These are phyloP conservation scores for Citropsis articulata DNA, from an alignment of 345 rosid species.

Conservation along the genomic window DNA sequence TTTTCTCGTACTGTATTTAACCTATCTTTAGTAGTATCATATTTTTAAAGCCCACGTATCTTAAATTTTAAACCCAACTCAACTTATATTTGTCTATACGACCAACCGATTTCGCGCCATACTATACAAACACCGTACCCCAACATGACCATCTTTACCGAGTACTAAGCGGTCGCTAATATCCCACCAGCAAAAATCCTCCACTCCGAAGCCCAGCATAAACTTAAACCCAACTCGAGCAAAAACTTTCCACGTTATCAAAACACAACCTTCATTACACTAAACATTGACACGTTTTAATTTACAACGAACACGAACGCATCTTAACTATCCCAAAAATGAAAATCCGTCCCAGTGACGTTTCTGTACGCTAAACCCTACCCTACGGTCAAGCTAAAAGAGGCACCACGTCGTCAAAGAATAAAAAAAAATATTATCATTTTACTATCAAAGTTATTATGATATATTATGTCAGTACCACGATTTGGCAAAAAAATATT, in stretches of 20 bases:
- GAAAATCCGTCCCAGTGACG: background rate
- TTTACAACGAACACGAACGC: background rate
- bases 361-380: background rate
- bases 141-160: too few relatives aligned
- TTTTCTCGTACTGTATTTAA: fast-evolving
- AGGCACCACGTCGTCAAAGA: background rate
- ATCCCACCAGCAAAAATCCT: background rate
- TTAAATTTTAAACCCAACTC: fast-evolving
- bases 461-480: too few relatives aligned
- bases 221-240: background rate
- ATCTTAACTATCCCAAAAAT: background rate
- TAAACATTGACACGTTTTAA: background rate
- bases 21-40: too few relatives aligned
- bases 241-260: background rate
- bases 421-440: too few relatives aligned
- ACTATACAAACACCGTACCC: fast-evolving
- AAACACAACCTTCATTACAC: background rate
- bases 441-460: too few relatives aligned
- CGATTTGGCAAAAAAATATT: too few relatives aligned
- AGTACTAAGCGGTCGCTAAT: too few relatives aligned
- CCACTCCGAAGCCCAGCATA: background rate
- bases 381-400: background rate
- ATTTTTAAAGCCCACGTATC: fast-evolving
- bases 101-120: too few relatives aligned
- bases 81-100: too few relatives aligned